Evolutionary conservation across 2,329 filamentous ascomycete genomes (phyloP).

Genomic region (Trichoderma endophyticum): DNA sequence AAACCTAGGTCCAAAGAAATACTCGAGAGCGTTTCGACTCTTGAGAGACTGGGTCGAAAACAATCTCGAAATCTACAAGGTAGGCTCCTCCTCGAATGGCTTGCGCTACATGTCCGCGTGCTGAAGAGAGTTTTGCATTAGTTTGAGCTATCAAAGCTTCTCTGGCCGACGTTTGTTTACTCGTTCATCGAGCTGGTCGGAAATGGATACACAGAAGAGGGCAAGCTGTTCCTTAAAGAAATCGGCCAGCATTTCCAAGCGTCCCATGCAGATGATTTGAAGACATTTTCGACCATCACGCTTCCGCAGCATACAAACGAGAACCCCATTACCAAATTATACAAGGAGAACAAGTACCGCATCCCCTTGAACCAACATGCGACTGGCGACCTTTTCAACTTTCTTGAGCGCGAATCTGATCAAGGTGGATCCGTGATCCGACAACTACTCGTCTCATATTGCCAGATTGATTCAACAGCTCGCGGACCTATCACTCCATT

Average conservation of each 20-base stretch:
- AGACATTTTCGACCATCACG: constrained; percentile 68
- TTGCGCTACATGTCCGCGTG: background rate
- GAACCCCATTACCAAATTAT: constrained; percentile 75
- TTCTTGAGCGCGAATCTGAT: constrained; percentile 81
- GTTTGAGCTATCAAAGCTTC: constrained; percentile 81
- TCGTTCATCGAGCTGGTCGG: constrained; percentile 78
- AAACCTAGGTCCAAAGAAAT: constrained; percentile 72
- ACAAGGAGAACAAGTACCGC: constrained; percentile 82
- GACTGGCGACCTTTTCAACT: constrained; percentile 78
- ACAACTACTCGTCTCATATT: constrained; percentile 63
- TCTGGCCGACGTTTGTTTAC: constrained; percentile 95
- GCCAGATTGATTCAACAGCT: constrained; percentile 55
- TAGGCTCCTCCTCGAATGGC: constrained; percentile 33
- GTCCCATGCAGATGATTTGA: constrained; percentile 77
- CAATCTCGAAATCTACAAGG: constrained; percentile 91
- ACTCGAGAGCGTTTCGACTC: constrained; percentile 69
- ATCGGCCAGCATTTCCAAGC: constrained; percentile 69
- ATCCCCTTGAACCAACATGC: constrained; percentile 85
- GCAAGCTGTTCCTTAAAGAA: constrained; percentile 67
- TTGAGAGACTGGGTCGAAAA: constrained; percentile 84
- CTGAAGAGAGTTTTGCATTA: constrained; percentile 33
- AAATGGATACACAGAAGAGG: constrained; percentile 68
- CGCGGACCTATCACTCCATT: constrained; percentile 63
- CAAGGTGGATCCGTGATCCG: constrained; percentile 76
- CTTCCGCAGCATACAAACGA: constrained; percentile 74